Conservation (phyloP, 2,329 filamentous ascomycete species). For the Capronia americana region DNA sequence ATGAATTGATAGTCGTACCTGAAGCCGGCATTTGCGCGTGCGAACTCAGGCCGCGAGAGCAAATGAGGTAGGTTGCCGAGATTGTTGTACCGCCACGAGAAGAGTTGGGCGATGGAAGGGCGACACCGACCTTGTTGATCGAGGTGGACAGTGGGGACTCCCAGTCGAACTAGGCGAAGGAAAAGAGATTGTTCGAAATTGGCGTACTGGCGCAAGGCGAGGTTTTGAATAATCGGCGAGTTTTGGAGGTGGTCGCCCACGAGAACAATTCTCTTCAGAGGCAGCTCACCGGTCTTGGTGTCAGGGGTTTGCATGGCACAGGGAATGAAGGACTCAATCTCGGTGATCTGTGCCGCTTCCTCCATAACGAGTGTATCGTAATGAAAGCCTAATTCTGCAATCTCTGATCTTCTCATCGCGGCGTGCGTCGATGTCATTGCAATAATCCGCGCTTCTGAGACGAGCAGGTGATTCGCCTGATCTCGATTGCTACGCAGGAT, state of each 20-base stretch:
- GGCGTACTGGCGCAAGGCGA: conserved; percentile 91
- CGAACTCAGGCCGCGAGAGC: conserved; percentile 71
- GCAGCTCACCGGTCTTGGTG: conserved; percentile 72
- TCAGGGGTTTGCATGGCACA: conserved; percentile 78
- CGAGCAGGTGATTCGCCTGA: conserved; percentile 93
- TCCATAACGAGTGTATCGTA: conserved; percentile 99
- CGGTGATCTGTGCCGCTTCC: conserved; percentile 96
- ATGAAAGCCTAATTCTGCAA: conserved; percentile 88
- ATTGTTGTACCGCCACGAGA: conserved; percentile 85
- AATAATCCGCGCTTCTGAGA: conserved; percentile 94
- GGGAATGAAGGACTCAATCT: conserved; percentile 96
- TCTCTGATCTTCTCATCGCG: conserved; percentile 90
- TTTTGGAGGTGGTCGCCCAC: conserved; percentile 97
- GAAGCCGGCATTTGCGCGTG: conserved; percentile 86
- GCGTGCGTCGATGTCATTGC: conserved; percentile 99
- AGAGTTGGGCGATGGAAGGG: conserved; percentile 83
- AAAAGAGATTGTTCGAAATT: conserved; percentile 97
- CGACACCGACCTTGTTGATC: conserved; percentile 93
- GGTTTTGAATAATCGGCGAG: conserved; percentile 91
- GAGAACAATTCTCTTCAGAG: conserved; percentile 84
- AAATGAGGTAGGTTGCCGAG: conserved; percentile 81
- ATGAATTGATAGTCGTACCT: conserved; percentile 96
- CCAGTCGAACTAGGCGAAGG: conserved; percentile 84
- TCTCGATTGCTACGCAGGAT: conserved; percentile 86
- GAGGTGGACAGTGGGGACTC: conserved; percentile 87